Conservation (phyloP, 2,329 filamentous ascomycete genomes). For the Ploettnerulaceae sp. region DNA sequence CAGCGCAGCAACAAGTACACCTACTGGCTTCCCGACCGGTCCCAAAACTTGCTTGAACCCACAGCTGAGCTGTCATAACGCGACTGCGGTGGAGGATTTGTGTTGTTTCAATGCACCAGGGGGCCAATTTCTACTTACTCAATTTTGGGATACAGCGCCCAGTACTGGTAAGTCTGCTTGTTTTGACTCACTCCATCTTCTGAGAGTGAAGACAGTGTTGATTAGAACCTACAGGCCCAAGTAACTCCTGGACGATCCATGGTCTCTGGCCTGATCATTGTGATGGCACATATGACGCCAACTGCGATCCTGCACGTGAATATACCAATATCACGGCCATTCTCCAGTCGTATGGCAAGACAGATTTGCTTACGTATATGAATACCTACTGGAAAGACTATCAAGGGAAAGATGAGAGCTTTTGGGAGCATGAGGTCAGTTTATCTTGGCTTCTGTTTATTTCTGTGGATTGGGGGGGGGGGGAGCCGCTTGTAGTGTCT, state of each 20-base stretch:
- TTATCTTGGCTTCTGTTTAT: no score
- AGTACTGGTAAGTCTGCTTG: conserved; percentile 37
- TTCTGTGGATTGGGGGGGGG: no score
- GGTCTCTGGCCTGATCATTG: conserved; percentile 63
- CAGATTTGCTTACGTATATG: conserved; percentile 61
- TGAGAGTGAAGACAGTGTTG: background rate
- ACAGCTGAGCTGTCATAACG: conserved; percentile 50
- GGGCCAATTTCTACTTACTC: conserved; percentile 66
- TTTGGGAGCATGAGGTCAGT: conserved; percentile 78
- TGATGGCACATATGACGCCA: conserved; percentile 62
- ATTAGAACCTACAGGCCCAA: conserved; percentile 9
- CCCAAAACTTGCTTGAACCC: conserved; percentile 29
- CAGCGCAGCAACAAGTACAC: conserved; percentile 2
- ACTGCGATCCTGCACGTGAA: conserved; percentile 56
- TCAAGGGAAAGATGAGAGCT: conserved; percentile 39
- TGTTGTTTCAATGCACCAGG: conserved; percentile 73
- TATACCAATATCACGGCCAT: conserved; percentile 63
- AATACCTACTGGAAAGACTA: conserved; percentile 52
- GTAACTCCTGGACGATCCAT: conserved; percentile 60
- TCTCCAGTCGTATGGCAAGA: conserved; percentile 48
- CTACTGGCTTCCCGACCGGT: conserved; percentile 15
- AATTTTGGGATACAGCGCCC: conserved; percentile 71
- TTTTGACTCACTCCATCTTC: no score
- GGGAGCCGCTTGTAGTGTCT: no score
- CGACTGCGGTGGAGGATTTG: conserved; percentile 51